Base-by-base conservation (phyloP, 2,329 filamentous ascomycete genomes). In the Pochonia chlamydosporia region DNA sequence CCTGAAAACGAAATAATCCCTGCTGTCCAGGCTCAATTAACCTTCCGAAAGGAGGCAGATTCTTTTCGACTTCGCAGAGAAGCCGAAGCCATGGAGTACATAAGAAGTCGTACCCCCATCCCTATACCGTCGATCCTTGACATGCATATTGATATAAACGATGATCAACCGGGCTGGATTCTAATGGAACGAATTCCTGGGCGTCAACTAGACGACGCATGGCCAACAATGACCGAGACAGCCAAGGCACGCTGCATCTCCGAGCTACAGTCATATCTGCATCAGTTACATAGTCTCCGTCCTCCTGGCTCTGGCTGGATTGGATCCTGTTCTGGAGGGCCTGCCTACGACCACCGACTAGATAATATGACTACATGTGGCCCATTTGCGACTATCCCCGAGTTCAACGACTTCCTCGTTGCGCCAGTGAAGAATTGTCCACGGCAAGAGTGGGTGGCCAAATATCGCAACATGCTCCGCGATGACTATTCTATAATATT, bases 341-440 rank as follows among this genome's bases (percentile, higher is more conserved):
- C 47, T 9, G 45, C 43, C 3, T 51, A 44, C 13, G 49, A 49
- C 21, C 50, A 52, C 21, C 43, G 49, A 8, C 47, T 50, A 16
- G 43, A 18, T 36, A 51, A 47, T 35, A 43, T 49, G 45, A 18
- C 5, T n/a, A 51, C 40, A 14, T 49, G 46, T 31, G 49, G 48
- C 3, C 51, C 52, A 16, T 52, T 51, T 39, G 41, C 37, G 5
- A 49, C 51, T 18, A 46, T 54, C 8, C 42, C 44, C 28, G 43
- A 46, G 0, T 54, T 54, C 25, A 44, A 54, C 31, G 45, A 49
- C 21, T 49, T 53, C 23, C 47, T 54, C 5, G 51, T 53, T 10
- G 47, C 43, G n/a, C 45, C 51, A 5, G 45, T 54, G 20, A 25
- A 31, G 18, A 28, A 47, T 1, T 50, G 49, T 14, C 52, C 52